Percentiles rank a stretch among this genome's conserved stretches.
Conservation (phyloP, 306 rosid species). For the Alnus glutinosa region DNA sequence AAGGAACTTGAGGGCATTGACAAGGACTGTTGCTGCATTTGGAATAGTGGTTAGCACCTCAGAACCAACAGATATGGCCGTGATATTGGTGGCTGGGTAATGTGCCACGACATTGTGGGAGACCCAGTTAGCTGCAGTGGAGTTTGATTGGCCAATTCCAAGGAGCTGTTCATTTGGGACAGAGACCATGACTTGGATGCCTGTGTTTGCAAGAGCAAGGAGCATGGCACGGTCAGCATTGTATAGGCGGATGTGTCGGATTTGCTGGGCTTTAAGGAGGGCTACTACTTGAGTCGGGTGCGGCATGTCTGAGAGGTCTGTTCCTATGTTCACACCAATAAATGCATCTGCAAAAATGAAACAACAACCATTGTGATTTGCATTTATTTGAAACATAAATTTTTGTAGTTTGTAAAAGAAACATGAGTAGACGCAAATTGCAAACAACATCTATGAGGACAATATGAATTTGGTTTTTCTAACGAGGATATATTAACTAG, state of each 20-base stretch:
- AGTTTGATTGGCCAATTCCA: conserved; percentile 77
- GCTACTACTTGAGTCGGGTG: conserved; percentile 86
- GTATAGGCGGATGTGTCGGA: conserved; percentile 62
- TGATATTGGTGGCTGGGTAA: conserved; percentile 82
- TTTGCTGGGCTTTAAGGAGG: conserved; percentile 72
- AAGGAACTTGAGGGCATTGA: conserved; percentile 67
- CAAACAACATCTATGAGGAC: not conserved
- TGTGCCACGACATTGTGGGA: conserved; percentile 77
- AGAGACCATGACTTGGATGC: conserved; percentile 69
- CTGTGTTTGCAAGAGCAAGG: conserved; percentile 70
- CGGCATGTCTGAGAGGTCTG: conserved; percentile 85
- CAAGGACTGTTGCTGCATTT: conserved; percentile 71
- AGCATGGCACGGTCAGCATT: conserved; percentile 79
- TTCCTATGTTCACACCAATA: conserved; percentile 81
- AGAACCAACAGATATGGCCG: conserved; percentile 79
- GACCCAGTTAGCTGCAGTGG: conserved; percentile 87
- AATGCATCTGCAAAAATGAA: conserved; percentile 58
- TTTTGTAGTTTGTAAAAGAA: not conserved
- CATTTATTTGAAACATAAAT: not conserved
- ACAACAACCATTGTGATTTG: conserved; percentile 2
- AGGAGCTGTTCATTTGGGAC: conserved; percentile 77
- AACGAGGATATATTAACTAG: not conserved
- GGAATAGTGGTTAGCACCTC: conserved; percentile 72
- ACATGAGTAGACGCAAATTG: not conserved
- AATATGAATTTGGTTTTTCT: not conserved